Base-by-base conservation (phyloP, 2,329 filamentous ascomycete species). In the Cytospora piceicola region DNA sequence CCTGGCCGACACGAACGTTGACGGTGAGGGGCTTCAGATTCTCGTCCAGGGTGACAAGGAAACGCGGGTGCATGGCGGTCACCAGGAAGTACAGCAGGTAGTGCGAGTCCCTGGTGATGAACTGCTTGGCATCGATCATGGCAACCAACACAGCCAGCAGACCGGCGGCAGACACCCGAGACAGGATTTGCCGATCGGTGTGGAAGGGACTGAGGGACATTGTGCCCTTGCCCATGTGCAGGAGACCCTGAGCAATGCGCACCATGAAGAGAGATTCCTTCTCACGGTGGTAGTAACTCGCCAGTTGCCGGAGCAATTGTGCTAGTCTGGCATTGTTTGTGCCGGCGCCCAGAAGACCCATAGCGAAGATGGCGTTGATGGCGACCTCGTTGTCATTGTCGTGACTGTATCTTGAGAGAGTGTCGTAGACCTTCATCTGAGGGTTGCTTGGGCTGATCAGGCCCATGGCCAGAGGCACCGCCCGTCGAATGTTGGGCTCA, bases 381-480 rank as follows among this genome's bases (percentile, higher is more conserved):
- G 95, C 95, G 56, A 99, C 95, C 74, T 99, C 95, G 69, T 94
- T 96, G 80, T 99, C 95, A 71, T 95, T 99, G 81, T 99, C 95
- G 85, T 99, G 95, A 70, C 91, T 96, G 85, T 99, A 99, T 75
- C 95, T 86, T 60, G 95, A 99, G 14, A 99, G 83, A 0, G 95
- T 99, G 77, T 99, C 95, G 81, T 99, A 99, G 57, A 99, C 92
- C 84, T 98, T 99, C 94, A 99, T 99, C 77, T 99, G 96, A 14
- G 95, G 95, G 81, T 99, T 99, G 81, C 93, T 97, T 15, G 96
- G 93, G 79, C 92, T 97, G 75, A 99, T 90, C 63, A 99, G 85
- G 73, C 94, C 96, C 93, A 99, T 96, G 30, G 95, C 95, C 63
- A 99, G 84, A 42, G 95, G 95, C 34, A 99, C 95, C 24, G 94